Evolutionary conservation across 805 yeast species (phyloP).

Genomic region (Myxozyma nipponensis): DNA sequence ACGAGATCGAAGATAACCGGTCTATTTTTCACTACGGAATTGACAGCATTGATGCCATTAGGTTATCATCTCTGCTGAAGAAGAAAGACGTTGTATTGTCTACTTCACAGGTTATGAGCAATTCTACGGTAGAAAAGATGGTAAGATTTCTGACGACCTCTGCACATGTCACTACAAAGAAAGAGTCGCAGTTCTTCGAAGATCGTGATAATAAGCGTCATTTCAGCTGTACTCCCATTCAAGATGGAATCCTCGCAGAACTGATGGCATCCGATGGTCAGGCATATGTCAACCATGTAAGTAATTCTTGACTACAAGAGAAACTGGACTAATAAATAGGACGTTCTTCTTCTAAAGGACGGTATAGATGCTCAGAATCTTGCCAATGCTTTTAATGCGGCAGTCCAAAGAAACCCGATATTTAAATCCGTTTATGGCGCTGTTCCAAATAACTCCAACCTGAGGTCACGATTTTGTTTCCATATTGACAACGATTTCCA

Average conservation of each 20-base stretch:
- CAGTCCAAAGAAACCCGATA: slow-evolving; percentile 10
- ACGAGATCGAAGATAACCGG: background rate
- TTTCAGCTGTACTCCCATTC: slow-evolving; percentile 29
- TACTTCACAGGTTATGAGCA: slow-evolving; percentile 13
- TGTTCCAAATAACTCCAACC: background rate
- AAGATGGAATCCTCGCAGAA: slow-evolving; percentile 28
- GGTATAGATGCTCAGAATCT: slow-evolving; percentile 13
- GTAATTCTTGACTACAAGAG: background rate
- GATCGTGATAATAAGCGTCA: background rate
- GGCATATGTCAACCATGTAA: slow-evolving; percentile 20
- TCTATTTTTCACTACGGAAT: slow-evolving; percentile 27
- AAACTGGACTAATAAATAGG: slow-evolving; percentile 3
- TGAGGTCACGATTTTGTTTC: slow-evolving; percentile 12
- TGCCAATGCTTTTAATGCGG: slow-evolving; percentile 13
- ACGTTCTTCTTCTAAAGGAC: slow-evolving; percentile 7
- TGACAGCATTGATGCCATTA: slow-evolving; percentile 30
- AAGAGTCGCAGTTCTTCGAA: background rate
- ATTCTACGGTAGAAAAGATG: slow-evolving; percentile 15
- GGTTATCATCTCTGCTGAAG: slow-evolving; percentile 17
- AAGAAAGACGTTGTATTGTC: slow-evolving; percentile 11
- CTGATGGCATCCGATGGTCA: slow-evolving; percentile 6
- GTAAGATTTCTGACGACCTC: background rate
- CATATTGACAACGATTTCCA: background rate
- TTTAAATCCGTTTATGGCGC: slow-evolving; percentile 6
- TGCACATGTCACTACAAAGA: background rate